These are phyloP conservation scores for Umbelopsis vinacea DNA, from an alignment of 192 early-diverging fungal genomes.

Conservation along the genomic window DNA sequence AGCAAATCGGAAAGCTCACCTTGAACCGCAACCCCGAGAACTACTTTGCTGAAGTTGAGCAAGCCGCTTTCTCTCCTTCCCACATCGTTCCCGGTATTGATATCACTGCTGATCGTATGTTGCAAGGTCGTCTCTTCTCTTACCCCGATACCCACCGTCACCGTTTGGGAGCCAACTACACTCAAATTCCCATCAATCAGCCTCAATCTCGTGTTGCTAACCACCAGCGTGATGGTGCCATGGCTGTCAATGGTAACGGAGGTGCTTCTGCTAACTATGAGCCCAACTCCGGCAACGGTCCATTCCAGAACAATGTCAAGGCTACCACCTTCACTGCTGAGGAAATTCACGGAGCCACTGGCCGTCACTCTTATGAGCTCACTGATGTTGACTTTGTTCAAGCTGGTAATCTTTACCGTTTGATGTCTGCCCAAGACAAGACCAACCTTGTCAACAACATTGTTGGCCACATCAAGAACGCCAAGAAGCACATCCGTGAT, in stretches of 20 bases:
- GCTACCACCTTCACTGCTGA: slow-evolving; percentile 45
- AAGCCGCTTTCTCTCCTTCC: slow-evolving; percentile 72
- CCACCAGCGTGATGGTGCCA: slow-evolving; percentile 72
- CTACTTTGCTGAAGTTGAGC: slow-evolving; percentile 80
- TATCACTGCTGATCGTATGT: slow-evolving; percentile 66
- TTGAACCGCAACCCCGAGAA: slow-evolving; percentile 75
- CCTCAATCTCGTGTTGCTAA: slow-evolving; percentile 46
- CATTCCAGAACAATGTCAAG: slow-evolving; percentile 60
- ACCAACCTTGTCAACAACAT: slow-evolving; percentile 63
- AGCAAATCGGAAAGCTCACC: slow-evolving; percentile 70
- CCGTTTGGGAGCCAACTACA: slow-evolving; percentile 72
- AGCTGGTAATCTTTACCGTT: slow-evolving; percentile 59
- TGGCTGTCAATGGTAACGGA: slow-evolving; percentile 56
- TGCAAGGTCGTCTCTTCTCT: slow-evolving; percentile 75
- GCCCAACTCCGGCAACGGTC: slow-evolving; percentile 66
- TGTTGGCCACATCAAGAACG: slow-evolving; percentile 53
- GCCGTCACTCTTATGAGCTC: slow-evolving; percentile 51
- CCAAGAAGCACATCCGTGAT: slow-evolving; percentile 59
- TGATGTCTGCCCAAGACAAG: slow-evolving; percentile 64
- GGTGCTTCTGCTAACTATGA: slow-evolving; percentile 67
- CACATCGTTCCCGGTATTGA: slow-evolving; percentile 74
- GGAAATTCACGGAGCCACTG: slow-evolving; percentile 50
- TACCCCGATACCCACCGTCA: slow-evolving; percentile 76
- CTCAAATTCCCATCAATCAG: slow-evolving; percentile 73
- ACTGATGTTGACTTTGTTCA: slow-evolving; percentile 69